Conservation (phyloP, 2,329 filamentous ascomycete species). For the Penicillium corylophilum region DNA sequence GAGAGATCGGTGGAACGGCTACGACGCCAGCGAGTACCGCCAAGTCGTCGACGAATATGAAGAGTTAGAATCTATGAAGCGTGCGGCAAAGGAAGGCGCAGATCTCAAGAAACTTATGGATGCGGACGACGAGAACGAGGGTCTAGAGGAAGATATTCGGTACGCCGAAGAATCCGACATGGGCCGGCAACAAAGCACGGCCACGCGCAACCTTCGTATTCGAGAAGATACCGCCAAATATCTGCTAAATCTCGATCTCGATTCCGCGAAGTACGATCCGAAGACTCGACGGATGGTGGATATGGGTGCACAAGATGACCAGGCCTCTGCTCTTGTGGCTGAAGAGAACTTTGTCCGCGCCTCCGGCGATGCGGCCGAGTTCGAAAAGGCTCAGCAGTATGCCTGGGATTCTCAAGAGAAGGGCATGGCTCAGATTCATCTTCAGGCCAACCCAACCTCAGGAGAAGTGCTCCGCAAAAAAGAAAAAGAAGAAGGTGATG, state of each 20-base stretch:
- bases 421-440: constrained; percentile 74
- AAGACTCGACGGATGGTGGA: constrained; percentile 92
- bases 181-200: constrained; percentile 87
- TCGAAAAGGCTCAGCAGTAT: constrained; percentile 83
- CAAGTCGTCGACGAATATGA: constrained; percentile 87
- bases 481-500: constrained; percentile 70
- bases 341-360: constrained; percentile 90
- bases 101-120: constrained; percentile 47
- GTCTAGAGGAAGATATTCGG: constrained; percentile 50
- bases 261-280: constrained; percentile 96
- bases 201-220: constrained; percentile 84
- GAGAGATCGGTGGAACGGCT: constrained; percentile 97
- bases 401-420: constrained; percentile 95
- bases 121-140: constrained; percentile 58
- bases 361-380: constrained; percentile 88
- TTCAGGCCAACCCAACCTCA: constrained; percentile 95
- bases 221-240: constrained; percentile 98
- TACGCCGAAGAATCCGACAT: constrained; percentile 97
- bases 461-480: constrained; percentile 82
- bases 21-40: constrained; percentile 82
- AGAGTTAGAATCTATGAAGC: constrained; percentile 73
- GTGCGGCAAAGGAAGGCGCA: constrained; percentile 52
- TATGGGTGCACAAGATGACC: constrained; percentile 74
- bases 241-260: constrained; percentile 86
- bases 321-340: constrained; percentile 77